Evolutionary conservation across 768 basidiomycete genomes (phyloP).

Genomic region (Mycena latifolia): DNA sequence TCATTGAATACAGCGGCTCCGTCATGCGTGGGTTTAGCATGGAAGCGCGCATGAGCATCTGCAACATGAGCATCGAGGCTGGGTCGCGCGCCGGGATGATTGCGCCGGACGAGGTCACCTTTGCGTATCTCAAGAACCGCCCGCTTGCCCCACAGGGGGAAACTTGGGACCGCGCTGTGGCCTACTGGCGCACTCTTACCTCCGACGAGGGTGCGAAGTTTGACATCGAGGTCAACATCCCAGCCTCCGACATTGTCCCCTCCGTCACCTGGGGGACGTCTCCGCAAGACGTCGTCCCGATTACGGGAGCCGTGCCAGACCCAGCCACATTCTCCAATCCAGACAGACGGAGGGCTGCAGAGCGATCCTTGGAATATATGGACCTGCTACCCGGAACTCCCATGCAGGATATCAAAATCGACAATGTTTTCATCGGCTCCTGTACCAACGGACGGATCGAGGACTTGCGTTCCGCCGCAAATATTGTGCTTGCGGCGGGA

Average conservation of each 20-base stretch:
- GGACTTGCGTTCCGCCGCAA: conserved; percentile 90
- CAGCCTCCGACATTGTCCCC: conserved; percentile 87
- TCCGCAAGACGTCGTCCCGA: conserved; percentile 88
- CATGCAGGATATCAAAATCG: conserved; percentile 82
- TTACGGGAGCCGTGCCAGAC: conserved; percentile 84
- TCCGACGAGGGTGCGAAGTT: conserved; percentile 87
- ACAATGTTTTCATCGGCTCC: conserved; percentile 94
- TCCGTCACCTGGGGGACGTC: conserved; percentile 95
- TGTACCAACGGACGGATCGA: conserved; percentile 96
- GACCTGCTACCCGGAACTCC: conserved; percentile 80
- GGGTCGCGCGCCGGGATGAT: conserved; percentile 95
- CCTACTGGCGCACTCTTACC: conserved; percentile 85
- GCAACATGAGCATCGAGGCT: conserved; percentile 96
- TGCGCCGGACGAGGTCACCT: conserved; percentile 90
- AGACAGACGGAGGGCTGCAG: conserved; percentile 73
- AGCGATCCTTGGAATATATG: conserved; percentile 88
- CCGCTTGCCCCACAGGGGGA: conserved; percentile 87
- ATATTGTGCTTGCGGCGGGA: conserved; percentile 79
- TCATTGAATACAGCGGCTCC: conserved; percentile 93
- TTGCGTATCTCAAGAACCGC: conserved; percentile 83
- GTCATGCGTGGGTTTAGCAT: conserved; percentile 87
- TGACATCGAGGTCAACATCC: conserved; percentile 83
- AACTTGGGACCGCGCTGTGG: conserved; percentile 85
- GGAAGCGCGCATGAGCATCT: conserved; percentile 92
- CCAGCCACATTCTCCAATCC: conserved; percentile 75